Base-by-base conservation (phyloP, 2,329 filamentous ascomycete species). In the Pseudocercospora fuligena region DNA sequence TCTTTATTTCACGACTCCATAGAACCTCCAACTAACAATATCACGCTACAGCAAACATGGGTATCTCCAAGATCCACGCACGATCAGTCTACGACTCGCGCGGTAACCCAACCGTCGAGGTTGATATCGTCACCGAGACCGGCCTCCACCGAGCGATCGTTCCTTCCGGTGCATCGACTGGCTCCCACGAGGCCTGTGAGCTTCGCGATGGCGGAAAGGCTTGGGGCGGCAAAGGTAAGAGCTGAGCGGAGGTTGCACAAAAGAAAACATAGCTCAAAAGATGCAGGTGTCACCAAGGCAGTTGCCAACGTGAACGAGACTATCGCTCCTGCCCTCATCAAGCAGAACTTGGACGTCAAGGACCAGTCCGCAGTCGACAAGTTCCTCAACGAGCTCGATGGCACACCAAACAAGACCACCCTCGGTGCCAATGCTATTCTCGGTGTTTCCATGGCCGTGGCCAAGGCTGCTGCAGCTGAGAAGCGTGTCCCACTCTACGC, bases 61-160 rank as follows among this genome's bases (percentile, higher is more conserved):
- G 92, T 74, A 85, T 85, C 79, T 80, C 80, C 74, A 84, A 84
- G 80, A 84, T 85, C 77, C 83, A 85, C 81, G 82, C 83, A 72
- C 83, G 95, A 81, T 94, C 91, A 79, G 93, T 99, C 86, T 99
- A 85, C 89, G 95, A 99, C 89, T 98, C 95, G 82, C 94, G 95
- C 75, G 89, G 89, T 81, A 99, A 99, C 90, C 95, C 95, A 79
- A 99, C 95, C 80, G 94, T 97, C 79, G 94, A 98, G 88, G 94
- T 98, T 78, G 94, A 97, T 82, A 89, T 97, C 77, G 91, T 97
- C 84, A 97, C 94, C 76, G 93, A 97, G 86, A 96, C 92, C 77
- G 94, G 94, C 79, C 90, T 98, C 72, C 94, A 97, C 89, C 93
- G 94, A 80, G 94, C 94, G 81, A 97, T 97, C 81, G 94, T 98